Conservation (phyloP, 2,329 filamentous ascomycete genomes). For the Penicillium freii region DNA sequence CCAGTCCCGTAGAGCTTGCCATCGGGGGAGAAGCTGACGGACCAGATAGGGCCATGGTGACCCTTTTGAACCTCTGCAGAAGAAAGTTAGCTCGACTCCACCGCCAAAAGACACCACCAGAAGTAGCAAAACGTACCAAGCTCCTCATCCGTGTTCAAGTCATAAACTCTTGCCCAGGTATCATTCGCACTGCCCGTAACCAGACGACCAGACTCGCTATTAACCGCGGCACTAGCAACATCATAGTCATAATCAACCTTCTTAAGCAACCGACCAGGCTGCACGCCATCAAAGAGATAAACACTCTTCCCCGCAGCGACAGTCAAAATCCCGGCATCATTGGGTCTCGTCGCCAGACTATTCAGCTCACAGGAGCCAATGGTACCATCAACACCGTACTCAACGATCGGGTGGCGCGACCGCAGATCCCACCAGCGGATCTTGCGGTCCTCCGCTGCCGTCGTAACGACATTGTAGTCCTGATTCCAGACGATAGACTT, state of each 20-base stretch:
- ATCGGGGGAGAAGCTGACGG: conserved; percentile 88
- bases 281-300: conserved; percentile 81
- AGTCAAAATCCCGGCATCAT: conserved; percentile 71
- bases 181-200: conserved; percentile 89
- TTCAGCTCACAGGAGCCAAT: conserved; percentile 93
- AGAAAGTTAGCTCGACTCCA: conserved; percentile 7
- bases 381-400: conserved; percentile 75
- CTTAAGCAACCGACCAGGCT: conserved; percentile 71
- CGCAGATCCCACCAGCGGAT: conserved; percentile 93
- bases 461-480: conserved; percentile 84
- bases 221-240: conserved; percentile 85
- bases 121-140: conserved; percentile 53
- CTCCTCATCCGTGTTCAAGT: conserved; percentile 79
- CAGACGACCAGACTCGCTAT: conserved; percentile 75
- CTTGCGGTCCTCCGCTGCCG: conserved; percentile 84
- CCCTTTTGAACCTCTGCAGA: conserved; percentile 82
- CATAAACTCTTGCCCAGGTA: conserved; percentile 94
- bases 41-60: conserved; percentile 97
- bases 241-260: conserved; percentile 76
- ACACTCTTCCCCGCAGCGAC: conserved; percentile 93
- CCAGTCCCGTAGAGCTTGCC: conserved; percentile 95
- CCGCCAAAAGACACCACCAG: background rate
- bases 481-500: conserved; percentile 95
- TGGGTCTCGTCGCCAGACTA: conserved; percentile 58
- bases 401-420: conserved; percentile 69